Conservation (phyloP, 2,329 filamentous ascomycete genomes). For the Hyphodiscus sp. region DNA sequence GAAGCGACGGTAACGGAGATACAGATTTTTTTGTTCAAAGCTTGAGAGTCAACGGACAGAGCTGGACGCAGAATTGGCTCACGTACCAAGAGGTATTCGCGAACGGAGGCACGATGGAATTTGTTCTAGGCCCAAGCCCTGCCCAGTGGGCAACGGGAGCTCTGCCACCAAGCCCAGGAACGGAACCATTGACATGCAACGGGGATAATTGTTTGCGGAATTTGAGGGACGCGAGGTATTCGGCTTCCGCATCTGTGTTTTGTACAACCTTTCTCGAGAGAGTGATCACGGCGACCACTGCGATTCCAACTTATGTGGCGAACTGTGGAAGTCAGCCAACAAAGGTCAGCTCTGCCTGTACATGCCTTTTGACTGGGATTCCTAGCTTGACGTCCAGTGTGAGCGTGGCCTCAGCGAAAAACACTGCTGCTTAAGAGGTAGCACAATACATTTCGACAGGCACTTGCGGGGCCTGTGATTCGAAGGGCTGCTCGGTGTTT, state of each 20-base stretch:
- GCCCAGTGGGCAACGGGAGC: constrained; percentile 52
- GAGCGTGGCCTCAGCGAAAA: not conserved
- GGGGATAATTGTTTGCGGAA: constrained; percentile 9
- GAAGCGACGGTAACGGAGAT: constrained; percentile 41
- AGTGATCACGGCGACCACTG: not conserved
- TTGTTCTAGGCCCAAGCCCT: constrained; percentile 50
- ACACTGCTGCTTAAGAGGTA: not conserved
- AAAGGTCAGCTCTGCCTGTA: constrained; percentile 8
- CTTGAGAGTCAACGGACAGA: constrained; percentile 55
- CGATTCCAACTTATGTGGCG: constrained; percentile 3
- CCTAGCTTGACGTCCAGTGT: not conserved
- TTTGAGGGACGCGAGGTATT: constrained; percentile 2
- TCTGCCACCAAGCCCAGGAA: constrained; percentile 55
- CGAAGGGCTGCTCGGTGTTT: too few relatives aligned
- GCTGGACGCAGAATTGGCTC: constrained; percentile 60
- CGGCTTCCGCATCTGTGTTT: constrained; percentile 3
- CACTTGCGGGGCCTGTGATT: too few relatives aligned
- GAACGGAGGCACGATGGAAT: constrained; percentile 55
- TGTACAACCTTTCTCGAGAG: constrained; percentile 6
- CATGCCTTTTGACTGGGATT: constrained; percentile 4
- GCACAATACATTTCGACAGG: too few relatives aligned
- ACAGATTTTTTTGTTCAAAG: constrained; percentile 55
- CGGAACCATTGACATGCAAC: not conserved
- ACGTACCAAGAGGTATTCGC: constrained; percentile 61
- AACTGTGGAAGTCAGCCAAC: constrained; percentile 3